phyloP scores from a whole-genome alignment of 2,329 filamentous ascomycete genomes.

The Fusarium abutilonis region DNA sequence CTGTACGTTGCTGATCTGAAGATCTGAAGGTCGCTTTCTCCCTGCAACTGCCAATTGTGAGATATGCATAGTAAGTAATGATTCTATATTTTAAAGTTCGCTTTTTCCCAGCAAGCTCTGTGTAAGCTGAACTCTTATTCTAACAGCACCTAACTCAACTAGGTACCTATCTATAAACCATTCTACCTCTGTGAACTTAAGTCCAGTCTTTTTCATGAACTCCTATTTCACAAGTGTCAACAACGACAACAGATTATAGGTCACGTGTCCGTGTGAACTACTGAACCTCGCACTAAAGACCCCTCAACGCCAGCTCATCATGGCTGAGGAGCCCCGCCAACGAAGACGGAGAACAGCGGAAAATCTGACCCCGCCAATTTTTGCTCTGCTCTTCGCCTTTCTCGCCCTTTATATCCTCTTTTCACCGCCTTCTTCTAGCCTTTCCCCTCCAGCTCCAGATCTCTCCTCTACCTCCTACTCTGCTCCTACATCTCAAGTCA shows the following conservation, averaged over 20 bases:
- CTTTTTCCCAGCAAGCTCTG: neutral
- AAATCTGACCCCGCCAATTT: constrained; percentile 58
- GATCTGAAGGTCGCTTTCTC: neutral
- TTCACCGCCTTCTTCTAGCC: constrained; percentile 46
- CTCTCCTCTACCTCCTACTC: constrained; percentile 42
- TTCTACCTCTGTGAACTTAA: neutral
- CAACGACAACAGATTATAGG: constrained; percentile 11
- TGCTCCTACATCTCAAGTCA: constrained; percentile 46
- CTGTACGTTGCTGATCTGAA: constrained; percentile 22
- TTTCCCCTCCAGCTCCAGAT: constrained; percentile 46
- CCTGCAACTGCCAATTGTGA: neutral
- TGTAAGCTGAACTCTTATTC: neutral
- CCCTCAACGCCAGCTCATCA: constrained; percentile 45
- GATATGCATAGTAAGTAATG: constrained; percentile 9
- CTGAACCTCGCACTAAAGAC: constrained; percentile 23
- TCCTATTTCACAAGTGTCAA: constrained; percentile 13
- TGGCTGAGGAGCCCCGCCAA: constrained; percentile 50
- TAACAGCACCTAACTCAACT: neutral
- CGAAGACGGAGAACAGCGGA: constrained; percentile 48
- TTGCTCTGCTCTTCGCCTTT: constrained; percentile 53
- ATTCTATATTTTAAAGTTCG: neutral
- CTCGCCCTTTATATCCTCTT: constrained; percentile 52
- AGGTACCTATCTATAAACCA: too few species aligned
- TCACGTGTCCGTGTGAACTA: constrained; percentile 46
- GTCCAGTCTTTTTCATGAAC: neutral